Conservation (phyloP, 495 filamentous ascomycete genomes). For the Sabuloglossum arenarium region DNA sequence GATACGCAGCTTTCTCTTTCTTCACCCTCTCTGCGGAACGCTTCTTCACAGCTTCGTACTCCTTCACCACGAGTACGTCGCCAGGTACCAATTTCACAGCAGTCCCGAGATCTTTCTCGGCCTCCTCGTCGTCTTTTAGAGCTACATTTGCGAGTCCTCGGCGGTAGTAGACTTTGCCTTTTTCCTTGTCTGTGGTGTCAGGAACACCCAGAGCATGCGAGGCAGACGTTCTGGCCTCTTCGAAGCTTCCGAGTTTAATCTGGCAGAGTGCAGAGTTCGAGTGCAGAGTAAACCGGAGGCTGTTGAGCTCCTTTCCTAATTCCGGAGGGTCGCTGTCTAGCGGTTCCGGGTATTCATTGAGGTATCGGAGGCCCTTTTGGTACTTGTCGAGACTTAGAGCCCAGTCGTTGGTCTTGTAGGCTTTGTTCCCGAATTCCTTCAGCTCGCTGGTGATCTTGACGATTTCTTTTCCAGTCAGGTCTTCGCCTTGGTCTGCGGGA, state of each 20-base stretch:
- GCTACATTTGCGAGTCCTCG: constrained; percentile 51
- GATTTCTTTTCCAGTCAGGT: constrained; percentile 40
- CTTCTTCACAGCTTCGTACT: constrained; percentile 58
- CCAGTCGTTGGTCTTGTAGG: constrained; percentile 63
- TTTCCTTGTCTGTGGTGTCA: constrained; percentile 44
- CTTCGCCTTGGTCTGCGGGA: constrained; percentile 58
- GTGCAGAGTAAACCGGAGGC: constrained; percentile 56
- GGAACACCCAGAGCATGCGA: constrained; percentile 49
- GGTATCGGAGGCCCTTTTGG: constrained; percentile 87
- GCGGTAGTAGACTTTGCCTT: constrained; percentile 74
- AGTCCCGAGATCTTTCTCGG: constrained; percentile 53
- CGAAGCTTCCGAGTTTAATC: constrained; percentile 53
- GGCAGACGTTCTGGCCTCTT: constrained; percentile 47
- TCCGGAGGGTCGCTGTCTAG: constrained; percentile 45
- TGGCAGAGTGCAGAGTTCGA: constrained; percentile 62
- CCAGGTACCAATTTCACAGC: constrained; percentile 53
- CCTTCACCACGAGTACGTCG: constrained; percentile 55
- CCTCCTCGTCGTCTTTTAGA: constrained; percentile 71
- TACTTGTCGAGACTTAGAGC: constrained; percentile 74
- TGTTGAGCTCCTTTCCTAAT: constrained; percentile 39
- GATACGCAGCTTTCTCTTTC: constrained; percentile 76
- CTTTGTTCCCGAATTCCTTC: constrained; percentile 80
- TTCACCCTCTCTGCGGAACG: constrained; percentile 45
- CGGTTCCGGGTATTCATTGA: constrained; percentile 67
- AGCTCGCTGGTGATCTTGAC: constrained; percentile 65